Base-by-base conservation (phyloP, 2,329 filamentous ascomycete species). In the Diaporthe longicolla region DNA sequence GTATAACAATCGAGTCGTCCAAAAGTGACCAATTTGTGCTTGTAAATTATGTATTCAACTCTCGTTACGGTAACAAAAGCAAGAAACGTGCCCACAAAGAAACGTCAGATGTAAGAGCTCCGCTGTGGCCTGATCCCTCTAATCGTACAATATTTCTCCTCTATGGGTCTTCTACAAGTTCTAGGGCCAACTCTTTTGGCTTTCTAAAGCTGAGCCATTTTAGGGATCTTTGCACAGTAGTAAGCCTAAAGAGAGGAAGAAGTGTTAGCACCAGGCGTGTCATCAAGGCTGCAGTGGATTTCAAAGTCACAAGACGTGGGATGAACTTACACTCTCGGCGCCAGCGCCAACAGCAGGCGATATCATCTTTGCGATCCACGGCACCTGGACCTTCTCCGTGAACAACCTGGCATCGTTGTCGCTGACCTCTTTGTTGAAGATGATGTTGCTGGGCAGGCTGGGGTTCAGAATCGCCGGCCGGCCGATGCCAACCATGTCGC, bases 401-500 rank as follows among this genome's bases (percentile, higher is more conserved):
- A 79, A 81, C 24, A 84, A 7, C 45, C 73, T 79, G 4, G 83
- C 83, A 15, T 84, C 82, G 26, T 79, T 78, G 54, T 83, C 81
- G 13, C 77, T 76, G 24, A 85, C 63, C 66, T 82, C 78, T 32
- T 73, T 54, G 77, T 85, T 84, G 21, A 84, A 76, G 0, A 85
- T 77, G n/a, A 79, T 76, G 63, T 79, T 82, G 57, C 79, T 77
- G 0, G 85, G 85, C 17, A 85, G 73, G 2, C 69, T 55, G 0
- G 85, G 84, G 70, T 86, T 82, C 0, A 86, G 48, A 0, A 83
- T 79, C 0, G 85, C 78, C 15, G 85, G 85, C 4, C 85, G 76
- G 0, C 78, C 85, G 1, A 87, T 70, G 3, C 85, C 85, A 21
- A 86, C 78, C 2, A 86, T 71, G 40, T 87, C 85, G 59, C 85